A percentile compares a stretch with the other conserved stretches of the same genome.
Evolutionary conservation across 176 grass and related monocot genomes (phyloP).

Genomic region (Oryza glaberrima): DNA sequence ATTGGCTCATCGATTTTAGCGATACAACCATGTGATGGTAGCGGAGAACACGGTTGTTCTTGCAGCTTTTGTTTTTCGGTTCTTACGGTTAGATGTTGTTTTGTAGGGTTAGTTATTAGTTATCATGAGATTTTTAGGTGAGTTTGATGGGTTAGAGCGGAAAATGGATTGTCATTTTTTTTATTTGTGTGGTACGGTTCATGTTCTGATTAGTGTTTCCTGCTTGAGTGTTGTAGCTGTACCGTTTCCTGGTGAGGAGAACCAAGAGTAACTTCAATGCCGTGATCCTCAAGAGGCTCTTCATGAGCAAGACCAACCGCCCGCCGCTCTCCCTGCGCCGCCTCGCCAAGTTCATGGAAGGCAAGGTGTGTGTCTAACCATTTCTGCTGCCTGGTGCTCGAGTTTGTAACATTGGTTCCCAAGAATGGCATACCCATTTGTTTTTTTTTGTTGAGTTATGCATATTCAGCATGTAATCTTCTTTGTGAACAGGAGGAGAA

Average conservation of each 20-base stretch:
- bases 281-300: slow-evolving; percentile 83
- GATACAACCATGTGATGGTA: neutral
- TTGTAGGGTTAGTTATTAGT: neutral
- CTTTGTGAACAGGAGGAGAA: slow-evolving; percentile 47
- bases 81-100: neutral
- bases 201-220: neutral
- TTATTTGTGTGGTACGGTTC: neutral
- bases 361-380: slow-evolving; percentile 44
- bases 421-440: too few species aligned
- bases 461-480: neutral
- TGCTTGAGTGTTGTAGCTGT: slow-evolving; percentile 53
- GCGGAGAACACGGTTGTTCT: too few species aligned
- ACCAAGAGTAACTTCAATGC: slow-evolving; percentile 82
- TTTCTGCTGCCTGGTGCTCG: too few species aligned
- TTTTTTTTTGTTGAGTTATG: neutral
- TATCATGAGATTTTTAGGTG: neutral
- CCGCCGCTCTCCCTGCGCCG: slow-evolving; percentile 74
- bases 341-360: slow-evolving; percentile 70
- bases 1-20: neutral
- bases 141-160: neutral
- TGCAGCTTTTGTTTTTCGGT: too few species aligned
- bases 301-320: slow-evolving; percentile 88
- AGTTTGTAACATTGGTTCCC: neutral
- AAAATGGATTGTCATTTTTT: neutral
- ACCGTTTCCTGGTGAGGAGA: slow-evolving; percentile 78